Conservation (phyloP, 2,329 filamentous ascomycete genomes). For the Orbilia ellipsospora region DNA sequence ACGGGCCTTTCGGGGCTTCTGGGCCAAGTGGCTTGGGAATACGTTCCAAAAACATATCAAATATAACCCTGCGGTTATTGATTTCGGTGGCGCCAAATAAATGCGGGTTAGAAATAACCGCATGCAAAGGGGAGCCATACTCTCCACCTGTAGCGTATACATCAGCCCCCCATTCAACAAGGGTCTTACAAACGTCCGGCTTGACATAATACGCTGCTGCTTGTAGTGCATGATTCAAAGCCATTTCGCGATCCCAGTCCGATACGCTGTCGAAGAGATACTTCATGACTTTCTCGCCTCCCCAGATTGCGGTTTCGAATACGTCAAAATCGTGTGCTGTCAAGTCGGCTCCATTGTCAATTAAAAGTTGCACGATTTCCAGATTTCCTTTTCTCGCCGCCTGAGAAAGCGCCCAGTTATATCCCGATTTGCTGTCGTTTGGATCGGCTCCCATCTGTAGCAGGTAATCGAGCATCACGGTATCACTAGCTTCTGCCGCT, state of each 20-base stretch:
- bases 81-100: neutral
- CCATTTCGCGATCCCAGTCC: neutral
- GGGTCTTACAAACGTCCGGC: constrained; percentile 16
- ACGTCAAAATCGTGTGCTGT: neutral
- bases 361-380: constrained; percentile 8
- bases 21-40: constrained; percentile 3
- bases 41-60: constrained; percentile 14
- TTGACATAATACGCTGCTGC: constrained; percentile 1
- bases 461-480: constrained; percentile 31
- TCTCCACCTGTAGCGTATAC: constrained; percentile 12
- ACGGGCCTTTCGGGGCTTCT: constrained; percentile 4
- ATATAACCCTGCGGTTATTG: constrained; percentile 22
- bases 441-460: constrained; percentile 38
- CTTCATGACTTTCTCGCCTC: constrained; percentile 24
- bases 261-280: constrained; percentile 17
- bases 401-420: neutral
- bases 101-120: neutral
- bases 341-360: constrained; percentile 26
- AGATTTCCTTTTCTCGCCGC: constrained; percentile 14
- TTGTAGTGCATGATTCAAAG: constrained; percentile 18
- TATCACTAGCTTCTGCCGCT: constrained; percentile 1
- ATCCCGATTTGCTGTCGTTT: constrained; percentile 1
- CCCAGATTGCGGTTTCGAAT: constrained; percentile 3
- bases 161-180: constrained; percentile 17
- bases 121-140: constrained; percentile 28